These are phyloP conservation scores for Lactarius evosmus DNA, from an alignment of 768 basidiomycete genomes.

Conservation along the genomic window DNA sequence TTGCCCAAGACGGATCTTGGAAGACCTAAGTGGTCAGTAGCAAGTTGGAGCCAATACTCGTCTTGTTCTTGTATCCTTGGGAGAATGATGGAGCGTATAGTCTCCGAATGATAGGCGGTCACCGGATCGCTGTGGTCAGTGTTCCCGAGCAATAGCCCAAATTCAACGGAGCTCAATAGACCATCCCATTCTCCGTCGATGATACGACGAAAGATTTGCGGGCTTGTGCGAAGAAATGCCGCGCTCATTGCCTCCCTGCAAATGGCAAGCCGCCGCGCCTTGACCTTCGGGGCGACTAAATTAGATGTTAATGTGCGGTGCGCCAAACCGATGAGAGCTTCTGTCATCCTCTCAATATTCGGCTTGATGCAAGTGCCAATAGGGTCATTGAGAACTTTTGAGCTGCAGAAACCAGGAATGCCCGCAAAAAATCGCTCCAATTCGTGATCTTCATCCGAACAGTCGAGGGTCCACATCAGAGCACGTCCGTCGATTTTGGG, in stretches of 20 bases:
- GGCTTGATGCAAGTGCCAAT: not conserved
- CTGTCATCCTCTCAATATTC: not conserved
- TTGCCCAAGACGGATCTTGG: not conserved
- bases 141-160: not conserved
- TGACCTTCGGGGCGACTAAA: not conserved
- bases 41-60: conserved; percentile 9
- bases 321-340: not conserved
- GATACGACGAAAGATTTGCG: not conserved
- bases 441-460: not conserved
- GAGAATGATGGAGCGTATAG: not conserved
- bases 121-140: not conserved
- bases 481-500: not conserved
- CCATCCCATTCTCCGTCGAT: not conserved
- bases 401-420: not conserved
- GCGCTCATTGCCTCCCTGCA: not conserved
- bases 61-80: conserved; percentile 3
- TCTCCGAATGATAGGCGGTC: not conserved
- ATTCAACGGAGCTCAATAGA: not conserved
- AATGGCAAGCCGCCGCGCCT: not conserved
- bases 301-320: not conserved
- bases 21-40: not conserved
- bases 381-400: not conserved
- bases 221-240: not conserved
- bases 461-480: not conserved
- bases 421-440: not conserved